phyloP scores from a whole-genome alignment of 1,284 basidiomycete species.

The Schizophyllum amplum region DNA sequence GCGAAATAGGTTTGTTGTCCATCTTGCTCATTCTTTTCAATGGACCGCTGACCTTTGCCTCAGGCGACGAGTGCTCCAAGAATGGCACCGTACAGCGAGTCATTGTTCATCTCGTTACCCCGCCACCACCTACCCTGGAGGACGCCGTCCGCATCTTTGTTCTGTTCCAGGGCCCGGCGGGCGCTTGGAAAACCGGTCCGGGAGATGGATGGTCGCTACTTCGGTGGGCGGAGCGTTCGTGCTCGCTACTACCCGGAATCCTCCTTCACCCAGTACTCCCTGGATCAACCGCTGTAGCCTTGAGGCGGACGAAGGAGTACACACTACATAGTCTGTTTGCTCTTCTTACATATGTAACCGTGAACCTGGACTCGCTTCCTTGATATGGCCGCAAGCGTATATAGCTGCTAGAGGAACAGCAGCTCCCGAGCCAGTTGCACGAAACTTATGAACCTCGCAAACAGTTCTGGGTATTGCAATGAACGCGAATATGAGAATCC shows the following conservation, averaged over 20 bases:
- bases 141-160: slow-evolving; percentile 82
- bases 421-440: too few species aligned
- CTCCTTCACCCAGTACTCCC: slow-evolving; percentile 41
- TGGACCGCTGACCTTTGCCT: slow-evolving; percentile 9
- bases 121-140: slow-evolving; percentile 47
- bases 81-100: slow-evolving; percentile 88
- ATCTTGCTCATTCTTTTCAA: slow-evolving; percentile 5
- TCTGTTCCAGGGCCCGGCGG: slow-evolving; percentile 79
- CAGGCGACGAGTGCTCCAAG: slow-evolving; percentile 84
- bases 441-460: too few species aligned
- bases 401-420: too few species aligned
- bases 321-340: too few species aligned
- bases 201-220: slow-evolving; percentile 85
- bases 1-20: slow-evolving; percentile 71
- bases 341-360: too few species aligned
- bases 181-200: slow-evolving; percentile 92
- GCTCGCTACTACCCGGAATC: slow-evolving; percentile 78
- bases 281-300: slow-evolving; percentile 32
- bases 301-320: too few species aligned
- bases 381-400: too few species aligned
- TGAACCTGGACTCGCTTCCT: too few species aligned
- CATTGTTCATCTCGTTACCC: slow-evolving; percentile 70
- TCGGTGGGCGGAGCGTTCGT: slow-evolving; percentile 78
- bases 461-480: not conserved
- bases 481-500: too few species aligned